Conservation (phyloP, 768 basidiomycete genomes). For the Ramaria rubella region DNA sequence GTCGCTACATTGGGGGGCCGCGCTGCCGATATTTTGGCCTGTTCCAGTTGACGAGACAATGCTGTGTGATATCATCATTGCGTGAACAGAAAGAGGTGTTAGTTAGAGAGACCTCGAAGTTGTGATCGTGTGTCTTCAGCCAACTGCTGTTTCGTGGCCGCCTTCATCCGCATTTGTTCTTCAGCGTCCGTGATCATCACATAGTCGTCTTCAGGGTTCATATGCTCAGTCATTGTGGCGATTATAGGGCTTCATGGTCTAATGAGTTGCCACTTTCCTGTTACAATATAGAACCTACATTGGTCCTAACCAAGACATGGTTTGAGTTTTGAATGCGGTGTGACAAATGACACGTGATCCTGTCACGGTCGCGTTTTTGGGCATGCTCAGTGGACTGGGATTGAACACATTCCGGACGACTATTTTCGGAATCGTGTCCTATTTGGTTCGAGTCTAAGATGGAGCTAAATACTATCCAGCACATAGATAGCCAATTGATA, state of each 20-base stretch:
- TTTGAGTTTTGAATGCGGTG: slow-evolving; percentile 1
- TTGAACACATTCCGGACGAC: too few species aligned
- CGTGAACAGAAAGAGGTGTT: not conserved
- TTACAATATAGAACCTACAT: slow-evolving; percentile 3
- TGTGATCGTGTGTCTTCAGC: slow-evolving; percentile 60
- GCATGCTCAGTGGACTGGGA: not conserved
- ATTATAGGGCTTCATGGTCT: slow-evolving; percentile 8
- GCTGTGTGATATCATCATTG: slow-evolving; percentile 32
- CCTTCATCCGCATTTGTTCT: slow-evolving; percentile 55
- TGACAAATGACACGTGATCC: slow-evolving; percentile 1
- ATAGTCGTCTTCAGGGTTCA: slow-evolving; percentile 76
- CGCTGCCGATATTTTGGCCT: slow-evolving; percentile 63
- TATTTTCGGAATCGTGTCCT: too few species aligned
- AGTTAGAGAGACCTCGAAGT: slow-evolving; percentile 45
- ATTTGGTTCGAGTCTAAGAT: too few species aligned
- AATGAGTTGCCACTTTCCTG: not conserved
- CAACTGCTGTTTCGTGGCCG: slow-evolving; percentile 55
- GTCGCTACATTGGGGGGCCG: slow-evolving; percentile 67
- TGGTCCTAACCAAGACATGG: slow-evolving; percentile 13
- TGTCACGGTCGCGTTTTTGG: not conserved
- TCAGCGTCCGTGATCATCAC: slow-evolving; percentile 68
- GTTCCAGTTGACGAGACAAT: slow-evolving; percentile 56
- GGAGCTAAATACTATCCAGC: too few species aligned
- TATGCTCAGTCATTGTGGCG: slow-evolving; percentile 54
- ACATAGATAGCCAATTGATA: too few species aligned